These are phyloP conservation scores for Geotrichum ghanense DNA, from an alignment of 805 yeast species.

Conservation along the genomic window DNA sequence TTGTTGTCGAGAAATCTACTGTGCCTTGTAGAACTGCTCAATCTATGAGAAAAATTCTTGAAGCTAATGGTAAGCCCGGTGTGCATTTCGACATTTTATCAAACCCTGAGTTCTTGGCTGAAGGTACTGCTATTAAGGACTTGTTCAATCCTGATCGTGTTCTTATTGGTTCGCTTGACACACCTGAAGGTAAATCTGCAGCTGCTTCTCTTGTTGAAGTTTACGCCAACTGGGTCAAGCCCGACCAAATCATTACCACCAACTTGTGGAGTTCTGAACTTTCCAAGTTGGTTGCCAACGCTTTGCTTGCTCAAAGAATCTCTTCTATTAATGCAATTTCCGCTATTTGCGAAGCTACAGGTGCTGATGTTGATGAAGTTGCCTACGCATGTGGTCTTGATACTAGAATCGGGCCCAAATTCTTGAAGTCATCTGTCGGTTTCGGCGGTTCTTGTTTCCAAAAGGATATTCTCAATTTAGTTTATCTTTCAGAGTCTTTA, in stretches of 20 bases:
- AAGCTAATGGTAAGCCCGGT: conserved; percentile 22
- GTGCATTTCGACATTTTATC: conserved; percentile 21
- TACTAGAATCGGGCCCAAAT: conserved; percentile 22
- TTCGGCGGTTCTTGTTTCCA: conserved; percentile 25
- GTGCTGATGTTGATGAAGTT: conserved; percentile 23
- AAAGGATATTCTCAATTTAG: conserved; percentile 22
- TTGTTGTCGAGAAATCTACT: conserved; percentile 23
- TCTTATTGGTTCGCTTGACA: conserved; percentile 21
- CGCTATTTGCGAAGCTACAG: conserved; percentile 24
- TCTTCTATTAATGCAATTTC: conserved; percentile 24
- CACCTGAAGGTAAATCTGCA: conserved; percentile 18
- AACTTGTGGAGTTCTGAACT: conserved; percentile 24
- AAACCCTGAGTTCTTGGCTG: conserved; percentile 24
- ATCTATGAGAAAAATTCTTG: conserved; percentile 20
- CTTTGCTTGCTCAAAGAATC: conserved; percentile 22
- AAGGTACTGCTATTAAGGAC: conserved; percentile 22
- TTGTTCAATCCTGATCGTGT: conserved; percentile 21
- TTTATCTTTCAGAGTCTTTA: conserved; percentile 21
- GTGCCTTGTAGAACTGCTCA: conserved; percentile 24
- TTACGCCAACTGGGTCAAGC: conserved; percentile 22
- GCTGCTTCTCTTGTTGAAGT: conserved; percentile 22
- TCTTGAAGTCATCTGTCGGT: conserved; percentile 23
- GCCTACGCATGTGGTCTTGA: conserved; percentile 23
- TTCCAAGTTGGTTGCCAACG: conserved; percentile 23
- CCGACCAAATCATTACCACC: conserved; percentile 20